phyloP scores from a whole-genome alignment of 441 rosid species.

The Viola pubescens region DNA sequence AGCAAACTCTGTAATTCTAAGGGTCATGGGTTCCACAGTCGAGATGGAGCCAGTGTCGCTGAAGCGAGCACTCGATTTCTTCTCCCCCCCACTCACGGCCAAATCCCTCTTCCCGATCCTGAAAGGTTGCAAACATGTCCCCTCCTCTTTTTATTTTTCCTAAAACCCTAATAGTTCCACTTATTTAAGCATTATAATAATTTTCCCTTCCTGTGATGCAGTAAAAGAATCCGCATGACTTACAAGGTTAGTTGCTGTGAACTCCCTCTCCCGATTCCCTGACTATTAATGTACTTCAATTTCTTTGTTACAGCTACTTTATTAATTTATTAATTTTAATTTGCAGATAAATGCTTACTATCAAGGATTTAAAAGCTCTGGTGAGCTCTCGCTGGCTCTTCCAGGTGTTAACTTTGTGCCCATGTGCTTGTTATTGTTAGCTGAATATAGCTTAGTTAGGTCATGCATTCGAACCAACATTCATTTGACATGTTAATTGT shows the following conservation, averaged over 20 bases:
- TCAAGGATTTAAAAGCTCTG: slow-evolving; percentile 43
- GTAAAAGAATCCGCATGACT: slow-evolving; percentile 71
- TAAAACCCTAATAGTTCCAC: slow-evolving; percentile 8
- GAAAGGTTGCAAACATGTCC: slow-evolving; percentile 43
- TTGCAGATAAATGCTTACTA: slow-evolving; percentile 53
- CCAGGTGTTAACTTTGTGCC: slow-evolving; percentile 35
- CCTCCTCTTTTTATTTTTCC: slow-evolving; percentile 4
- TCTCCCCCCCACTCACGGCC: slow-evolving; percentile 71
- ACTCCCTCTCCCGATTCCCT: neutral
- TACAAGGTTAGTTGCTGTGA: slow-evolving; percentile 58
- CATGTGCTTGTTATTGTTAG: neutral
- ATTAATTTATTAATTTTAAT: slow-evolving; percentile 8
- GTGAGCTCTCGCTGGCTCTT: slow-evolving; percentile 61
- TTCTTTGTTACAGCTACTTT: neutral
- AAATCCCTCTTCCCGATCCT: slow-evolving; percentile 62
- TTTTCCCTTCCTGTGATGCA: slow-evolving; percentile 25
- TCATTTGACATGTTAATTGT: neutral
- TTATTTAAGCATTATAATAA: neutral
- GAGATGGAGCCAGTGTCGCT: slow-evolving; percentile 89
- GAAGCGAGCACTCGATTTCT: slow-evolving; percentile 80
- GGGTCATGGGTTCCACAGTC: slow-evolving; percentile 25
- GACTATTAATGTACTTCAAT: neutral
- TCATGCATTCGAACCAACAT: neutral
- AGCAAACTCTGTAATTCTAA: too few relatives aligned
- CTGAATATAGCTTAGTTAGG: neutral